Percentiles rank a stretch among this genome's conserved stretches.
Evolutionary conservation across 495 filamentous ascomycete species (phyloP).

Genomic region (Sordaria brevicollis): DNA sequence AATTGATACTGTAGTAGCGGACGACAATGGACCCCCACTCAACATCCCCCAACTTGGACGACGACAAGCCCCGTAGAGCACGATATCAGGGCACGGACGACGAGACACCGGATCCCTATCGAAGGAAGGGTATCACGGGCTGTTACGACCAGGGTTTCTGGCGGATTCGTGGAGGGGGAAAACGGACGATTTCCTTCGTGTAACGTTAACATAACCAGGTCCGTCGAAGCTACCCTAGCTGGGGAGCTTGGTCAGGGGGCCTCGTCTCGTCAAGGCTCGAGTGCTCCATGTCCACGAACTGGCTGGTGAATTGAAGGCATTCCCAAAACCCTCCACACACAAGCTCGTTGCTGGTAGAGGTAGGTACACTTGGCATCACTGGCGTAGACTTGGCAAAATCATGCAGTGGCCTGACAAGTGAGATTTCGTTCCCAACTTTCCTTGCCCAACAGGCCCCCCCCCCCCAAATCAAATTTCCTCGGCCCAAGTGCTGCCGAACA

Average conservation of each 20-base stretch:
- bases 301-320: not conserved
- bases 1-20: not conserved
- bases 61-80: not conserved
- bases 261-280: too few relatives aligned
- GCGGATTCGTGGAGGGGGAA: not conserved
- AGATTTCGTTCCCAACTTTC: not conserved
- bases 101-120: not conserved
- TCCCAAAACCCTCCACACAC: not conserved
- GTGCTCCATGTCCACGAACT: not conserved
- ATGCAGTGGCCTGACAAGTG: not conserved
- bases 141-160: not conserved
- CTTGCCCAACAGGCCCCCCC: too few relatives aligned
- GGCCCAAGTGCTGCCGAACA: not conserved
- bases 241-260: not conserved
- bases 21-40: not conserved
- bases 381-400: not conserved
- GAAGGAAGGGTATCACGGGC: not conserved
- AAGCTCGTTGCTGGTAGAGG: too few relatives aligned
- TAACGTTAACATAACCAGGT: not conserved
- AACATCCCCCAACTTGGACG: not conserved
- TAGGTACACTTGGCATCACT: not conserved
- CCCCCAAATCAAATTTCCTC: not conserved
- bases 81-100: not conserved
- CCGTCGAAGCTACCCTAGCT: not conserved
- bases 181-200: not conserved